phyloP scores from a whole-genome alignment of 2,329 filamentous ascomycete species.

The Hymenotorrendiella dingleyae region DNA sequence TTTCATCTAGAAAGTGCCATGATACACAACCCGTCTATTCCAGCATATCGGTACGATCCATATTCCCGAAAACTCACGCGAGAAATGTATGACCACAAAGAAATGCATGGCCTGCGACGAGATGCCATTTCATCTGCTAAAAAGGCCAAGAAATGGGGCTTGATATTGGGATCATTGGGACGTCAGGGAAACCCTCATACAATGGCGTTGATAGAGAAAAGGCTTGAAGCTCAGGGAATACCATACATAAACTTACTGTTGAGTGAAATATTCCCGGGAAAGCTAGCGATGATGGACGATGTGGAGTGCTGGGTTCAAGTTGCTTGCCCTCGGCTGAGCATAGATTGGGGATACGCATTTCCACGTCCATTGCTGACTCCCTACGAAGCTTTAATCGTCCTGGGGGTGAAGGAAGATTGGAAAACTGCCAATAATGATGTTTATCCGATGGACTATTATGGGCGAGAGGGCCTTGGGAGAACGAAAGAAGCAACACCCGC shows the following conservation, averaged over 20 bases:
- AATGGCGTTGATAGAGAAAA: constrained; percentile 76
- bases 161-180: constrained; percentile 88
- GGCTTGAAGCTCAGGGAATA: constrained; percentile 64
- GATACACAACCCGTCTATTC: constrained; percentile 91
- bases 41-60: constrained; percentile 94
- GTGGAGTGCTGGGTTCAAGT: constrained; percentile 99
- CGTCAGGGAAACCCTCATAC: constrained; percentile 95
- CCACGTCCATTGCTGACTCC: constrained; percentile 81
- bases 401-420: constrained; percentile 75
- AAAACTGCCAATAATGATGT: constrained; percentile 53
- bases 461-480: constrained; percentile 80
- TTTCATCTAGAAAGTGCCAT: constrained; percentile 98
- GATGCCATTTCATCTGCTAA: constrained; percentile 72
- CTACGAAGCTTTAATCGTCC: constrained; percentile 88
- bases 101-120: constrained; percentile 77
- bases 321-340: constrained; percentile 91
- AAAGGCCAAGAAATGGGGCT: constrained; percentile 80
- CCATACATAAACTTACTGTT: constrained; percentile 81
- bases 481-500: constrained; percentile 43
- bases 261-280: constrained; percentile 94
- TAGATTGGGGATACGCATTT: constrained; percentile 99
- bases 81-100: constrained; percentile 85
- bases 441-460: constrained; percentile 99
- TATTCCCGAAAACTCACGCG: constrained; percentile 88
- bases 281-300: constrained; percentile 86